Evolutionary conservation across 1,284 basidiomycete genomes (phyloP), one percentile per base, ranked within the genome.

Genomic region (Blastosporella zonata): DNA sequence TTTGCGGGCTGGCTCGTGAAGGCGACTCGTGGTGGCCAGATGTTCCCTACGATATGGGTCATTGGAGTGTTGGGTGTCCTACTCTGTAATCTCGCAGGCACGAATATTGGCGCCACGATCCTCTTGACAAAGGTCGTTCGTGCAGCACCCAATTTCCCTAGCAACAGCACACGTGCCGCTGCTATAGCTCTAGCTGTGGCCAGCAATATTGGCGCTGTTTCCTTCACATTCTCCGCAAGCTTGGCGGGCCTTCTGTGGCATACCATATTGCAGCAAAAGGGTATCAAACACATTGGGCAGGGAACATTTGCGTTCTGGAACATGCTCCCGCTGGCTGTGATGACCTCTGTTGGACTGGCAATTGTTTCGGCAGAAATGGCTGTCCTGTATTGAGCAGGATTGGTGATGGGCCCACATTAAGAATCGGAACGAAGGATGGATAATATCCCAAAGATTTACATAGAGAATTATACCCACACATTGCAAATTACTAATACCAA

Each of bases 51-150:
- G 13, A 67, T 81, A 50, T 78, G 81, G 81, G 48, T 86, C 27
- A 62, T 82, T 10, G 81, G 81, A 12, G 66, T 80, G n/a, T 62
- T 83, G 3, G 81, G 82, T 2, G 86, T 93, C 39, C 59, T 94
- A 18, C 73, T 95, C 8, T 97, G 94, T 69, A 97, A 97, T 63
- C 64, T 94, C 43, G 84, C 90, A 27, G 95, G 94, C 0, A 97
- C 95, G 8, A 97, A 97, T 65, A 97, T 98, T 48, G 96, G 96
- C 36, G 91, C 93, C 2, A 97, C 95, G 0, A 96, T 99, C 61
- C 77, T 99, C 18, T 79, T 97, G 12, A 77, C 75, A 18, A 77
- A 78, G 59, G 65, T 77, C 10, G 68, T 75, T 9, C 71, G 72
- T 10, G 73, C 73, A 4, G 66, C 71, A 10, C 53, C 53, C 4